Evolutionary conservation across 768 basidiomycete genomes (phyloP), one percentile per base, ranked within the genome.

Genomic region (Mrakia gelida): DNA sequence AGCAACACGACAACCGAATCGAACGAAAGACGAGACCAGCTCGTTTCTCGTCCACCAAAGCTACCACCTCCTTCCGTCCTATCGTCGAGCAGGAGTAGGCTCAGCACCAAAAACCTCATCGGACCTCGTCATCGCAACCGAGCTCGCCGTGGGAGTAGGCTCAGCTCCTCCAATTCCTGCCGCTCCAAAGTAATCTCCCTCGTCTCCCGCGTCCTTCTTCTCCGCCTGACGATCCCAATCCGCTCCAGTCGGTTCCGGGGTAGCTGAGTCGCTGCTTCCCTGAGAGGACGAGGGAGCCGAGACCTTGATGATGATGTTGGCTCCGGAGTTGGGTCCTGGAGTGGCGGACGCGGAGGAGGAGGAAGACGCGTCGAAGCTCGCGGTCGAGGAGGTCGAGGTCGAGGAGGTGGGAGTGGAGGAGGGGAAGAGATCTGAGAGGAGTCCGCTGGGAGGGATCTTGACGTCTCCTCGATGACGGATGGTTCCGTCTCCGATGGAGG

Each of bases 401-500:
- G 62, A 28, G 26, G 62, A 63, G 30, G 62, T 63, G 15, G 16
- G 62, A 16, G 62, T 63, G 3, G 16, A 23, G 5, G 62, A n/a
- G 28, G 62, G 62, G 15, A 30, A 21, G 30, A 63, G 11, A 63
- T 6, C 26, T 9, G 62, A n/a, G 30, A 61, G 59, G 59, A 61
- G 23, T 26, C 62, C 62, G 11, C 26, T n/a, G n/a, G 62, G 62
- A 16, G 16, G 28, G 62, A 63, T 34, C 62, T 56, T 56, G 54
- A 34, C 62, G 62, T 63, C 62, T 30, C 62, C 62, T 63, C 62
- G 62, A 10, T 63, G 62, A n/a, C 30, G 62, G 28, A 63, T 16
- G 62, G 28, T 16, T 34, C 62, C 62, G 62, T 30, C 32, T 23
- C 62, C n/a, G 30, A 63, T 9, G 62, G 26, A 61, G 59, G 45